These are phyloP conservation scores for Soucietia sequanensis DNA, from an alignment of 805 yeast species.

Conservation along the genomic window DNA sequence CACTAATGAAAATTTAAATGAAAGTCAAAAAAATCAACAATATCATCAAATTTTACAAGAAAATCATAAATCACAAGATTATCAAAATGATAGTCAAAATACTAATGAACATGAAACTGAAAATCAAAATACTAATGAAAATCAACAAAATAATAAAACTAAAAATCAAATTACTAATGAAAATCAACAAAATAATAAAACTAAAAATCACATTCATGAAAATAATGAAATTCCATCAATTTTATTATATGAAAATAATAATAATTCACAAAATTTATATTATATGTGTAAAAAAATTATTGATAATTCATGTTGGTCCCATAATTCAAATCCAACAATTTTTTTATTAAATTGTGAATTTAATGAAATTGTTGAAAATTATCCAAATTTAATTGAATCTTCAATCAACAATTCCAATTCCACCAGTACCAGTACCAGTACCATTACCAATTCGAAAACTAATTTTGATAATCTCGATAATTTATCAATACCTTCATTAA, in stretches of 20 bases:
- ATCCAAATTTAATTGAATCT: slow-evolving; percentile 17
- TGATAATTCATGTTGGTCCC: slow-evolving; percentile 13
- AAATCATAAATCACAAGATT: no score
- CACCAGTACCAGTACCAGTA: slow-evolving; percentile 1
- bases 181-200: no score
- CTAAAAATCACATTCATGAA: no score
- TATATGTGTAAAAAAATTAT: slow-evolving; percentile 51
- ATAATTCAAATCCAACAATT: slow-evolving; percentile 28
- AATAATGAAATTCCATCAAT: slow-evolving; percentile 38
- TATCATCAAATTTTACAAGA: no score
- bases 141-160: no score
- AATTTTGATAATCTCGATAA: neutral
- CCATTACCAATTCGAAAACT: slow-evolving; percentile 4
- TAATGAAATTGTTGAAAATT: slow-evolving; percentile 25
- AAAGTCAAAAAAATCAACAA: neutral
- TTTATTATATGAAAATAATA: slow-evolving; percentile 48
- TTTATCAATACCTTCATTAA: neutral
- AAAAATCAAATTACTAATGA: no score
- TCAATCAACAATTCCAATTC: slow-evolving; percentile 10
- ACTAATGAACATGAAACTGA: no score
- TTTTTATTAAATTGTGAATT: slow-evolving; percentile 45
- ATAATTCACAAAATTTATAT: slow-evolving; percentile 38
- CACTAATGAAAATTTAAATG: no score
- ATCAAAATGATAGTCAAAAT: no score
- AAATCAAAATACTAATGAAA: no score